These are phyloP conservation scores for Golubevia pallescens DNA, from an alignment of 1,284 basidiomycete genomes.

Conservation along the genomic window DNA sequence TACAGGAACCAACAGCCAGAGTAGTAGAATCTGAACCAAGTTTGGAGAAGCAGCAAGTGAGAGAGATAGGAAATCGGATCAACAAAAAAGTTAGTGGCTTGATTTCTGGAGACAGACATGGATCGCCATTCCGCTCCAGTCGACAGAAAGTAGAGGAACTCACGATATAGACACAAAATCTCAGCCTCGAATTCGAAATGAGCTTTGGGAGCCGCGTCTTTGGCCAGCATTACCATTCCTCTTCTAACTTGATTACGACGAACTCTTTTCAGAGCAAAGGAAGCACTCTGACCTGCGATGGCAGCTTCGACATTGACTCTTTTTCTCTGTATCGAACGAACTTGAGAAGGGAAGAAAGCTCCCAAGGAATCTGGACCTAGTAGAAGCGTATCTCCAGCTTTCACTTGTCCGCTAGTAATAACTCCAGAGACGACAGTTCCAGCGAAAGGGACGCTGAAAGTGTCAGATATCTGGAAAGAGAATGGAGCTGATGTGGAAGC, in stretches of 20 bases:
- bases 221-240: slow-evolving; percentile 66
- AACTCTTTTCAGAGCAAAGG: slow-evolving; percentile 88
- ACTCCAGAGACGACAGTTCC: slow-evolving; percentile 64
- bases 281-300: slow-evolving; percentile 93
- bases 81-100: no score
- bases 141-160: no score
- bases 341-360: slow-evolving; percentile 78
- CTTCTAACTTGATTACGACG: slow-evolving; percentile 83
- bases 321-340: slow-evolving; percentile 95
- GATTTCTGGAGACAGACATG: no score
- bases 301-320: slow-evolving; percentile 81
- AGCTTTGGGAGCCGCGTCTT: slow-evolving; percentile 31
- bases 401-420: slow-evolving; percentile 34
- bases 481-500: no score
- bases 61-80: no score
- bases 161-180: slow-evolving; percentile 54
- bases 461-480: slow-evolving; percentile 11
- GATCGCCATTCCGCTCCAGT: no score
- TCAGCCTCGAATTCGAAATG: slow-evolving; percentile 57
- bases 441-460: slow-evolving; percentile 61
- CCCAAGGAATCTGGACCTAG: slow-evolving; percentile 93
- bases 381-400: slow-evolving; percentile 73
- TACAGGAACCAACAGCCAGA: slow-evolving; percentile 52
- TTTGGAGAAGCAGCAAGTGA: no score
- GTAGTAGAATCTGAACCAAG: slow-evolving; percentile 37